Percentiles rank a stretch among this genome's conserved stretches.
Evolutionary conservation across 345 rosid species (phyloP).

Genomic region (Ricinus communis): DNA sequence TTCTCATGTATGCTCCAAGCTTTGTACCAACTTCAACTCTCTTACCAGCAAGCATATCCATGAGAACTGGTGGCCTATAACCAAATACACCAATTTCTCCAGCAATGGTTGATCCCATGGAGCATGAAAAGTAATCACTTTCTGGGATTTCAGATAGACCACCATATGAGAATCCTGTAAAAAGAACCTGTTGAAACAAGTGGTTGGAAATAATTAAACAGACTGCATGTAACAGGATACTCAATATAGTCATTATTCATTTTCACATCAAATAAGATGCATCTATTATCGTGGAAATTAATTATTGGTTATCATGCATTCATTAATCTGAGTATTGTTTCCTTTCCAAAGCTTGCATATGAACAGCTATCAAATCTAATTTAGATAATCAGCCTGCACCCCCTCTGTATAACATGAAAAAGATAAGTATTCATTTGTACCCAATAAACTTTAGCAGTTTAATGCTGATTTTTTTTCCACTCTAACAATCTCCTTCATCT

Average conservation of each 20-base stretch:
- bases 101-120: slow-evolving; percentile 86
- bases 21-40: slow-evolving; percentile 84
- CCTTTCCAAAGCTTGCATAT: neutral
- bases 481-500: neutral
- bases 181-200: slow-evolving; percentile 60
- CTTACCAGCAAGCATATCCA: slow-evolving; percentile 97
- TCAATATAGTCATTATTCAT: neutral
- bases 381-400: neutral
- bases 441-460: too few relatives aligned
- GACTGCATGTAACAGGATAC: neutral
- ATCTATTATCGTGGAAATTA: neutral
- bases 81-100: slow-evolving; percentile 93
- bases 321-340: neutral
- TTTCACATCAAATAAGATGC: neutral
- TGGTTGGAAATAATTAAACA: neutral
- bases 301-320: neutral
- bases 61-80: slow-evolving; percentile 72
- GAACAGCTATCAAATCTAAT: neutral
- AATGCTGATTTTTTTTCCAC: too few relatives aligned
- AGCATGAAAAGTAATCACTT: slow-evolving; percentile 72
- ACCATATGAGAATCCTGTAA: slow-evolving; percentile 92
- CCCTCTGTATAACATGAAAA: neutral
- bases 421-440: too few relatives aligned
- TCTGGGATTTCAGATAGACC: slow-evolving; percentile 89
- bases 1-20: slow-evolving; percentile 78